Evolutionary conservation across 257 asterid species (phyloP).

Genomic region (Solanum arcanum): DNA sequence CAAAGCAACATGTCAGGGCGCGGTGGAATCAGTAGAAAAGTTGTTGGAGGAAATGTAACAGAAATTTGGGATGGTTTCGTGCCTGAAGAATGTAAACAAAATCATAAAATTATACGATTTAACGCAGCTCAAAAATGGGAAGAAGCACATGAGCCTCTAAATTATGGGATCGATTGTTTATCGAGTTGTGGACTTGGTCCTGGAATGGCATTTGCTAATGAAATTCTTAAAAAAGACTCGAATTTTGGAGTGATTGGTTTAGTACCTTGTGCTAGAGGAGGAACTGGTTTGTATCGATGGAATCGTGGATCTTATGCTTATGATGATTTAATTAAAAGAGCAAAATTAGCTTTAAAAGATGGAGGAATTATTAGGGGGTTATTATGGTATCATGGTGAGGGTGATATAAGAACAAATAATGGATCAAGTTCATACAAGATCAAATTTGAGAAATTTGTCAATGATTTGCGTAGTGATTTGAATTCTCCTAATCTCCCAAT

Average conservation of each 20-base stretch:
- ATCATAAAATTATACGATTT: slow-evolving; percentile 25
- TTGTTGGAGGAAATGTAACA: neutral
- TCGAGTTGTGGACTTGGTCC: slow-evolving; percentile 59
- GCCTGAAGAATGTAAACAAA: slow-evolving; percentile 34
- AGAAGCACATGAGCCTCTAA: slow-evolving; percentile 64
- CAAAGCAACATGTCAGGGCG: slow-evolving; percentile 95
- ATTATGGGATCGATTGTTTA: slow-evolving; percentile 37
- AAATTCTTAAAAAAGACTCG: slow-evolving; percentile 2
- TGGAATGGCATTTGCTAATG: slow-evolving; percentile 47
- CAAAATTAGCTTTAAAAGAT: slow-evolving; percentile 22
- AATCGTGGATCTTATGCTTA: slow-evolving; percentile 35
- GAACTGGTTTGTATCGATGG: slow-evolving; percentile 54
- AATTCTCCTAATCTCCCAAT: slow-evolving; percentile 15
- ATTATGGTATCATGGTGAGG: slow-evolving; percentile 78
- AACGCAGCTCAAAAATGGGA: slow-evolving; percentile 35
- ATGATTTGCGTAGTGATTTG: slow-evolving; percentile 27
- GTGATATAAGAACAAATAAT: slow-evolving; percentile 19
- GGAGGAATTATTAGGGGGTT: slow-evolving; percentile 35
- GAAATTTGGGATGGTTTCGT: slow-evolving; percentile 48
- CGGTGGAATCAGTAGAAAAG: slow-evolving; percentile 32
- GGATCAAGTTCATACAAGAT: slow-evolving; percentile 30
- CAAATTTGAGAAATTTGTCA: slow-evolving; percentile 26
- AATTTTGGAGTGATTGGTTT: slow-evolving; percentile 39
- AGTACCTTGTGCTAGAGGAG: slow-evolving; percentile 75
- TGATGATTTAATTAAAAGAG: slow-evolving; percentile 29